A percentile compares a stretch with the other conserved stretches of the same genome.
These are phyloP conservation scores for Choanephora cucurbitarum DNA, from an alignment of 371 early-diverging fungal genomes.

Conservation along the genomic window DNA sequence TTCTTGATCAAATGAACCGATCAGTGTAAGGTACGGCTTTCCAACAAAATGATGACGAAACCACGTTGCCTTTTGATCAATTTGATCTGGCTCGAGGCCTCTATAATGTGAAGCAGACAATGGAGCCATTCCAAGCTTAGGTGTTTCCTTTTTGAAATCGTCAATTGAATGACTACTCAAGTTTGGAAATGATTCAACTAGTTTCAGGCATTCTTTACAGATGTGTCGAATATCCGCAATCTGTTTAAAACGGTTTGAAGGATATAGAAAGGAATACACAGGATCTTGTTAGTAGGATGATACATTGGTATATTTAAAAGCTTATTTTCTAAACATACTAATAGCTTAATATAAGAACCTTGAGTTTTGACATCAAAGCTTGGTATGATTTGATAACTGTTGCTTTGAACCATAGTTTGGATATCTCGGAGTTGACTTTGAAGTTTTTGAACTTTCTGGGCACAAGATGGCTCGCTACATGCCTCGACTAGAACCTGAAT, in stretches of 20 bases:
- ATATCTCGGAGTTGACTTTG: neutral
- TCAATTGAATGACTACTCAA: slow-evolving; percentile 10
- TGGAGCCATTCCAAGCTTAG: neutral
- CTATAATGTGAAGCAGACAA: slow-evolving; percentile 16
- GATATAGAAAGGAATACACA: neutral
- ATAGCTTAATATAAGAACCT: neutral
- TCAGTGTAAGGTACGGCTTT: slow-evolving; percentile 42
- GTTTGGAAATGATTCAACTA: neutral
- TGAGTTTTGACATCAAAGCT: neutral
- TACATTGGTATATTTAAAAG: too few relatives aligned
- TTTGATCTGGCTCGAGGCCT: slow-evolving; percentile 32
- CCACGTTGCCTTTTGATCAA: slow-evolving; percentile 39
- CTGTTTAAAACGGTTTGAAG: too few relatives aligned
- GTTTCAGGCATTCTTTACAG: slow-evolving; percentile 5
- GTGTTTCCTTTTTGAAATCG: slow-evolving; percentile 17
- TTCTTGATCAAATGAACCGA: slow-evolving; percentile 19
- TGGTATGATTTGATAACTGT: neutral
- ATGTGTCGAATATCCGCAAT: slow-evolving; percentile 6
- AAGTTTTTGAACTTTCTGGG: neutral
- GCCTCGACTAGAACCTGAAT: slow-evolving; percentile 1
- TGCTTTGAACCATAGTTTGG: neutral
- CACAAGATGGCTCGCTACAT: neutral
- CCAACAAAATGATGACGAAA: slow-evolving; percentile 50
- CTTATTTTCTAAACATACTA: neutral
- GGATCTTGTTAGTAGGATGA: too few relatives aligned